phyloP scores from a whole-genome alignment of 2,329 filamentous ascomycete species.

The Colletotrichum aenigma region DNA sequence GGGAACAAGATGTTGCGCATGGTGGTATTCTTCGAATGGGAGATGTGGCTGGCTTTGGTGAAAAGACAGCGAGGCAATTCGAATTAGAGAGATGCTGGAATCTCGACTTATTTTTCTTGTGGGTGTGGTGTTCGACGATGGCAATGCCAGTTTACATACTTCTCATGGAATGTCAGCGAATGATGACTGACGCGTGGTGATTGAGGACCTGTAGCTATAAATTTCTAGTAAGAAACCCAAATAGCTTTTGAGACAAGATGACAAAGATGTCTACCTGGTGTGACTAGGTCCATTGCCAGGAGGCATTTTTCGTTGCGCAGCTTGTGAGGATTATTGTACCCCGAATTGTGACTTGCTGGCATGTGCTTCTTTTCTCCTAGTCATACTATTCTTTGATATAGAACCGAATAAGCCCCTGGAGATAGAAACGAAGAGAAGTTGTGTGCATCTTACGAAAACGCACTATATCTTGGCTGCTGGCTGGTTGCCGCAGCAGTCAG shows the following conservation, averaged over 20 bases:
- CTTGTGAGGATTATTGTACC: too few species aligned
- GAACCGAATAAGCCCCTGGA: too few species aligned
- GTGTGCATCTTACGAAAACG: too few species aligned
- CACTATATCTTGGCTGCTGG: too few species aligned
- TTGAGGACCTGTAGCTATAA: background rate
- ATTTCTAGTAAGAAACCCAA: accelerated
- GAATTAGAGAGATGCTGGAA: too few species aligned
- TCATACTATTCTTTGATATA: too few species aligned
- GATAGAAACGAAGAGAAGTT: too few species aligned
- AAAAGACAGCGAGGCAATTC: accelerated
- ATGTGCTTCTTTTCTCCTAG: too few species aligned
- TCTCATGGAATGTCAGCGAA: background rate
- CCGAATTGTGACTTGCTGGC: too few species aligned
- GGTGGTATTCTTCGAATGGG: accelerated
- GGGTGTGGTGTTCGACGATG: too few species aligned
- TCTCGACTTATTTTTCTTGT: too few species aligned
- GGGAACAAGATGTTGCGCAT: background rate
- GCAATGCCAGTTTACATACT: background rate
- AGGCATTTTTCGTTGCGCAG: background rate
- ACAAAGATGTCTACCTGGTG: accelerated
- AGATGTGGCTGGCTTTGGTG: accelerated
- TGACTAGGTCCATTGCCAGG: accelerated
- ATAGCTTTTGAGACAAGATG: accelerated
- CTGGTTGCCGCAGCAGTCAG: too few species aligned
- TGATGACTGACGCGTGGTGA: background rate